Evolutionary conservation across 768 basidiomycete genomes (phyloP), one percentile per base, ranked within the genome.

Genomic region (Boletus sp.): DNA sequence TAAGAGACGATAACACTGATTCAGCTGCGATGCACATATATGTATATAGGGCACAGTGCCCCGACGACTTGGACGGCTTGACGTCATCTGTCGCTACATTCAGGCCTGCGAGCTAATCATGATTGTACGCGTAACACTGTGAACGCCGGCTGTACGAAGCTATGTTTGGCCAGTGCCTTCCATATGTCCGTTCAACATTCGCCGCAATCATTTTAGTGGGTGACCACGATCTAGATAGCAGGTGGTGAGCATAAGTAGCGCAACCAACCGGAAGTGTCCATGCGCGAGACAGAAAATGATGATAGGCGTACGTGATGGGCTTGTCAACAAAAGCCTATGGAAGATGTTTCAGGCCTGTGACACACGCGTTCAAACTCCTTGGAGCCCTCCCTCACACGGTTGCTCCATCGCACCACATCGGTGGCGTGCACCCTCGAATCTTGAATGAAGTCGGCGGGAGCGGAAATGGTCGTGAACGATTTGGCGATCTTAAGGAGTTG

Each of bases 391-490:
- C 49, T 64, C 65, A 36, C 65, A 65, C 65, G 54, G 44, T 47
- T 7, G 55, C 55, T 61, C 58, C 65, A 61, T 37, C 29, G 47
- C 33, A 41, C 51, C 56, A 24, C 51, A 53, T 40, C 24, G 4
- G 39, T 53, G 46, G 28, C 12, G 15, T 29, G 36, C 60, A 60
- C 60, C 60, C 65, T 40, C 42, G 48, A 49, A 45, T 47, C 45
- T 42, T 45, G 32, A 46, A 37, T 49, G 14, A 28, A 28, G 14
- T 17, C n/a, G 36, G 24, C 7, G 15, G 32, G 46, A 15, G 40
- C 65, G 65, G 64, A 67, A 56, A 64, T 64, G 40, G 49, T 47
- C 48, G 52, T 60, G 58, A 44, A 47, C 46, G 51, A 56, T n/a
- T 47, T 20, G 47, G 40, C 51, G 58, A 61, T 57, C 62, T 48